phyloP scores from a whole-genome alignment of 2,329 filamentous ascomycete genomes.

The Xylariaceae sp. region DNA sequence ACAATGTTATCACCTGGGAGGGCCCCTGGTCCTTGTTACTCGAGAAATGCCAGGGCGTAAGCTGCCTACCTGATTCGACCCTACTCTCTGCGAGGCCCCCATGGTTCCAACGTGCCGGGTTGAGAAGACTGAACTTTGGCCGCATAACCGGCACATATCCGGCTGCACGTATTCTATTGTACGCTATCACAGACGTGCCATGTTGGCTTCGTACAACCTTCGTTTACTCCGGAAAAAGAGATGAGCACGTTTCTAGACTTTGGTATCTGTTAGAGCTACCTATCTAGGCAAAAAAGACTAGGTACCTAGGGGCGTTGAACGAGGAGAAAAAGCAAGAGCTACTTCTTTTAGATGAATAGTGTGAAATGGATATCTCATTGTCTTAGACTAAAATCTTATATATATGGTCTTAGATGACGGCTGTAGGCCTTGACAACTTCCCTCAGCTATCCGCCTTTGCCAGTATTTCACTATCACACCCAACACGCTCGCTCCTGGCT shows the following conservation, averaged over 20 bases:
- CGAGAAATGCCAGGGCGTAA: not conserved
- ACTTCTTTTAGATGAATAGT: not conserved
- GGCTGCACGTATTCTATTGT: not conserved
- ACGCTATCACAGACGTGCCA: not conserved
- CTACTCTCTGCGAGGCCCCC: conserved; percentile 4
- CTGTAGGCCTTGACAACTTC: not conserved
- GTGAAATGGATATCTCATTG: not conserved
- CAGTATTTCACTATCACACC: not conserved
- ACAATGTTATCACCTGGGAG: not conserved
- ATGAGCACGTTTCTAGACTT: not conserved
- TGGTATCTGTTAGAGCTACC: not conserved
- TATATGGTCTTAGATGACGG: not conserved
- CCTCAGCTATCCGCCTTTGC: not conserved
- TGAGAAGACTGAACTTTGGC: not conserved
- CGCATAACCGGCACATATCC: not conserved
- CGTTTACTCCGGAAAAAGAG: not conserved
- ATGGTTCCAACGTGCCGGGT: conserved; percentile 21
- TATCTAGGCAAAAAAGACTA: no score
- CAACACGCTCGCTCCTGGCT: not conserved
- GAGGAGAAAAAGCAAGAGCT: conserved; percentile 6
- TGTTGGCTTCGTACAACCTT: not conserved
- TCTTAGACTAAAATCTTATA: not conserved
- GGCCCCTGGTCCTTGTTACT: not conserved
- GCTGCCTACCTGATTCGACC: conserved; percentile 7
- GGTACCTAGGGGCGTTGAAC: not conserved